Evolutionary conservation across 2,329 filamentous ascomycete species (phyloP).

Genomic region (Thermochaetoides dissita): DNA sequence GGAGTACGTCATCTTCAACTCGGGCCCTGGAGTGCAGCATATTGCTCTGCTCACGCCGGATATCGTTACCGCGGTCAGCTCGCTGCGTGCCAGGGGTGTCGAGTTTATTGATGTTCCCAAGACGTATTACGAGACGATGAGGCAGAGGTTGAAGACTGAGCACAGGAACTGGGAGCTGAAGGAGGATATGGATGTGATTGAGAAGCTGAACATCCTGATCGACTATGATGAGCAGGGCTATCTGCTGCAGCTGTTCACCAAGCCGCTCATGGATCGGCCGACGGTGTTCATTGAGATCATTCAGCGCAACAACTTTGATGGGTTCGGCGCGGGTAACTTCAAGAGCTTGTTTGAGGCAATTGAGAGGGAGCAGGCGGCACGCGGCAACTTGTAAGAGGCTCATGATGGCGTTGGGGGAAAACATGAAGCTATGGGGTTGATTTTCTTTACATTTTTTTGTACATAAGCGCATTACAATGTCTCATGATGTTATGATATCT

Average conservation of each 20-base stretch:
- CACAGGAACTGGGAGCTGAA: conserved; percentile 48
- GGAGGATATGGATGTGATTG: conserved; percentile 66
- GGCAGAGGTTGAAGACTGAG: conserved; percentile 53
- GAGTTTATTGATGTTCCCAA: conserved; percentile 83
- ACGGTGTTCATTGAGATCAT: conserved; percentile 97
- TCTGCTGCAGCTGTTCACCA: conserved; percentile 61
- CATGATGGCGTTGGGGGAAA: no score
- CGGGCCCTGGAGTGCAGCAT: conserved; percentile 81
- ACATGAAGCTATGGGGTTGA: no score
- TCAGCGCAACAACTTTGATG: conserved; percentile 77
- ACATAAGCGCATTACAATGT: no score
- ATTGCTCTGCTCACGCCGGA: conserved; percentile 73
- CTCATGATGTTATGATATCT: no score
- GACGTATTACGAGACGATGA: conserved; percentile 76
- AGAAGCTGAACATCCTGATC: conserved; percentile 73
- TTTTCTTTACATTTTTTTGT: not conserved
- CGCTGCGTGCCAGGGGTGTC: conserved; percentile 71
- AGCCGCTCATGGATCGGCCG: conserved; percentile 84
- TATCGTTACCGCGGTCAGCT: conserved; percentile 64
- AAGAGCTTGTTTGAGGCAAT: conserved; percentile 92
- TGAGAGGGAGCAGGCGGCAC: conserved; percentile 75
- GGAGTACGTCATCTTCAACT: conserved; percentile 83
- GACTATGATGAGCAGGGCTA: conserved; percentile 93
- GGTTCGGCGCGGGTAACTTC: conserved; percentile 92
- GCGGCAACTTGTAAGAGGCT: conserved; percentile 74